These are phyloP conservation scores for Aureobasidium sp. DNA, from an alignment of 2,329 filamentous ascomycete genomes.

Conservation along the genomic window DNA sequence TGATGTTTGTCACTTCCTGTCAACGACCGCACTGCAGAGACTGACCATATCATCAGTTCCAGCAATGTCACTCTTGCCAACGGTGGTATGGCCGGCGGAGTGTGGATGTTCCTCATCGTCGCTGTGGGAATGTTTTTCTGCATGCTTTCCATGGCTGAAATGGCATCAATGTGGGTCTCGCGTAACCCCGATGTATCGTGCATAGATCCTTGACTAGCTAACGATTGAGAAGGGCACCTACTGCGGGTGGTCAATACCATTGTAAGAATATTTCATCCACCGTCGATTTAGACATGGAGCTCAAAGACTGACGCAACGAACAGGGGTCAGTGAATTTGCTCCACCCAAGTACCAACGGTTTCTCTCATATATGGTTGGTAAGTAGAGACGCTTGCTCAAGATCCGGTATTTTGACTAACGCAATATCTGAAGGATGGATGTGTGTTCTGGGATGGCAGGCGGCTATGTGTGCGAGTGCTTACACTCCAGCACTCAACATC, in stretches of 20 bases:
- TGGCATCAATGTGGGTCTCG: constrained; percentile 23
- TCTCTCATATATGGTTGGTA: constrained; percentile 9
- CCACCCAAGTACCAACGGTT: constrained; percentile 7
- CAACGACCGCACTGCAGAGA: constrained; percentile 34
- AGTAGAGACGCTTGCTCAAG: background rate
- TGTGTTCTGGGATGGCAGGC: constrained; percentile 11
- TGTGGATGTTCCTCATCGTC: constrained; percentile 22
- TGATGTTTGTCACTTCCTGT: background rate
- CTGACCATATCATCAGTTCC: constrained; percentile 35
- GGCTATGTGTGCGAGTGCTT: background rate
- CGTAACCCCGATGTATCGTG: background rate
- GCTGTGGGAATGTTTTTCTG: constrained; percentile 19
- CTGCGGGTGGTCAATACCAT: constrained; percentile 11
- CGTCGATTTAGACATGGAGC: background rate
- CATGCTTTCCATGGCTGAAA: constrained; percentile 22
- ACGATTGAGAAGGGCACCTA: constrained; percentile 18
- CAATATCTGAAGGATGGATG: constrained; percentile 1
- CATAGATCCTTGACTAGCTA: background rate
- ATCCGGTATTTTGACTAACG: background rate
- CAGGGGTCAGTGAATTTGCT: constrained; percentile 11
- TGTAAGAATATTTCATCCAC: background rate
- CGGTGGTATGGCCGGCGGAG: constrained; percentile 21
- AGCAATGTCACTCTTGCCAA: constrained; percentile 38
- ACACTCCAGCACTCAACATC: constrained; percentile 5
- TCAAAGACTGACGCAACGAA: background rate